Conservation (phyloP, 306 rosid species). For the Canavalia ensiformis region DNA sequence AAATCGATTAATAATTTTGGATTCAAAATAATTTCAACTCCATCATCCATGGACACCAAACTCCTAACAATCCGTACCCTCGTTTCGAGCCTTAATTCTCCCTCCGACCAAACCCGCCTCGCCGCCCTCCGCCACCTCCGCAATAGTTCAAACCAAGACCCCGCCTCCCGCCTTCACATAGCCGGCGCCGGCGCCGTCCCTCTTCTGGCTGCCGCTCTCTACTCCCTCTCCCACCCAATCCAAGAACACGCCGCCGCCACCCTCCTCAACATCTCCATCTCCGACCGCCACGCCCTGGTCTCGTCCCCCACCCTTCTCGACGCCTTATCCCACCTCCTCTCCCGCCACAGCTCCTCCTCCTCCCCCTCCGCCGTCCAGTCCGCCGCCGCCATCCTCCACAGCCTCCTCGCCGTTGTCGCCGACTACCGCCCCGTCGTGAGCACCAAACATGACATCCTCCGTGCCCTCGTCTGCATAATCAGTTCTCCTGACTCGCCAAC, state of each 20-base stretch:
- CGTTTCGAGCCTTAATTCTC: constrained; percentile 64
- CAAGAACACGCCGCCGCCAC: constrained; percentile 89
- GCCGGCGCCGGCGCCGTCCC: constrained; percentile 73
- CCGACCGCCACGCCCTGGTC: constrained; percentile 61
- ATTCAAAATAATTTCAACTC: too few relatives aligned
- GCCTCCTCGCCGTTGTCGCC: constrained; percentile 68
- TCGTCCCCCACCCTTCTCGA: constrained; percentile 71
- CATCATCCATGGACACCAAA: constrained; percentile 63
- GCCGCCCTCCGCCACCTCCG: constrained; percentile 73
- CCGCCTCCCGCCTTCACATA: constrained; percentile 66
- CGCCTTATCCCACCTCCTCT: constrained; percentile 73
- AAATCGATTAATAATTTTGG: too few relatives aligned
- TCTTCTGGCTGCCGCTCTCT: constrained; percentile 68
- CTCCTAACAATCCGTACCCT: constrained; percentile 54
- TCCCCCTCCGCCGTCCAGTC: constrained; percentile 74
- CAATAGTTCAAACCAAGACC: constrained; percentile 68
- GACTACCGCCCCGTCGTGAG: constrained; percentile 65
- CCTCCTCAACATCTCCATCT: constrained; percentile 78
- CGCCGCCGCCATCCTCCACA: constrained; percentile 77
- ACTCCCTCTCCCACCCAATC: constrained; percentile 57
- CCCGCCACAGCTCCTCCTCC: constrained; percentile 59
- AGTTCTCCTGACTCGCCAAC: constrained; percentile 52
- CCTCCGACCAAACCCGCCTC: constrained; percentile 63
- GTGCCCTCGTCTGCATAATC: constrained; percentile 63
- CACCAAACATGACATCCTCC: constrained; percentile 64